Base-by-base conservation (phyloP, 2,329 filamentous ascomycete genomes). In the Fusarium heterosporum region DNA sequence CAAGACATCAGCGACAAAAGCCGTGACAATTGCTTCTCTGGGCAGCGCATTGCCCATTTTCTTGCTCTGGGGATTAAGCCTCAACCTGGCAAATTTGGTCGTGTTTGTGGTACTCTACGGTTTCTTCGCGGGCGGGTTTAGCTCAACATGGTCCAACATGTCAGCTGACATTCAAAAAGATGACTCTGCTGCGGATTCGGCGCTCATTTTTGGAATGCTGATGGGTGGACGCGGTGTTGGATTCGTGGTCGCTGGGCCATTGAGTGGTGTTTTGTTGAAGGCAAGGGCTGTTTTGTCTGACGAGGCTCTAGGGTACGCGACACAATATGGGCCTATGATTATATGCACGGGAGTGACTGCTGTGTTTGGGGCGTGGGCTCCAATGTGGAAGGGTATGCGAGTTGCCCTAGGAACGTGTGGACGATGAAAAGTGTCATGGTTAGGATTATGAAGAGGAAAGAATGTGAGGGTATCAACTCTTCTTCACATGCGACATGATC, bases 71-170 rank as follows among this genome's bases (percentile, higher is more conserved):
- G 88, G 87, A 0, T 66, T 84, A 4, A 82, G 84, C 17, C 79
- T 79, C 0, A 81, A 81, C 8, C 76, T 87, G 22, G 80, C 81
- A 4, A 77, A 87, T 6, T 76, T 90, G 30, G 82, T 87, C 8
- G 68, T 85, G 12, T 90, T 90, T 71, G 85, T 87, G 8, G 74
- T 89, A 14, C 78, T 83, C 6, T 90, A 88, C 66, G 89, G 88
- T 1, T 83, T 90, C 69, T 90, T 89, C 41, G 87, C 88, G 0
- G 85, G 87, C 4, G 84, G 85, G 0, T 90, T 87, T 67, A 86
- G 84, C 29, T 83, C 85, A 2, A 86, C 87, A 0, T 90, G 88
- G 87, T 82, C 83, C 4, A 84, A 84, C 2, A 80, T 85, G 70
- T 79, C 83, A 74, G 76, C 72, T 36, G 79, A 83, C 28, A 74